Evolutionary conservation across 169 alveolate species (phyloP).

Genomic region (Amoebophrya sp.): DNA sequence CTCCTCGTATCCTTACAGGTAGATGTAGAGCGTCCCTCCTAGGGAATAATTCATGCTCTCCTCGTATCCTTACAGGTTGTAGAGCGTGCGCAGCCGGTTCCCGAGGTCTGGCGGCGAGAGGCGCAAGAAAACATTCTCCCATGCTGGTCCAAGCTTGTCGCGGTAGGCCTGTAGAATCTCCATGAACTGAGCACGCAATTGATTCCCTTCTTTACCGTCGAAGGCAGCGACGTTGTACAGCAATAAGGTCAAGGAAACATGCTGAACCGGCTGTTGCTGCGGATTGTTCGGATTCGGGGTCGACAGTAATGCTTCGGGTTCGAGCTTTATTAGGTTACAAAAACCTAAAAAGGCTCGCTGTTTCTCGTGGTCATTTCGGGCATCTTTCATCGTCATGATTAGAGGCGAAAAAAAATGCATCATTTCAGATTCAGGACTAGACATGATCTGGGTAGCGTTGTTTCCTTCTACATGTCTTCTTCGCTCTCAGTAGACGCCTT

Average conservation of each 20-base stretch:
- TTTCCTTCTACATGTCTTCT: no score
- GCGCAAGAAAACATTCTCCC: background rate
- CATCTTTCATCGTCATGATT: background rate
- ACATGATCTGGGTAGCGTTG: no score
- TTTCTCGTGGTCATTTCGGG: background rate
- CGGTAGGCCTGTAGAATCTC: background rate
- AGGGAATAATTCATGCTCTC: no score
- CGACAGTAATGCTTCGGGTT: background rate
- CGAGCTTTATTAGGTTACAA: background rate
- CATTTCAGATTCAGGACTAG: no score
- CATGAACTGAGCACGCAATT: background rate
- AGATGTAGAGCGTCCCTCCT: no score
- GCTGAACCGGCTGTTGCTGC: background rate
- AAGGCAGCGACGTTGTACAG: background rate
- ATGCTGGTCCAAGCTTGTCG: background rate
- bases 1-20: no score
- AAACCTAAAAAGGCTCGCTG: background rate
- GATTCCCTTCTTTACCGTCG: background rate
- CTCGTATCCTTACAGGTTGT: no score
- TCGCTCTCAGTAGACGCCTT: no score
- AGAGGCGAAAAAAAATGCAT: no score
- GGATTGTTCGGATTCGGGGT: background rate
- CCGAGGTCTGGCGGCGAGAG: background rate
- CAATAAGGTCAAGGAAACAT: background rate
- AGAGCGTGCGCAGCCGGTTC: background rate